phyloP scores from a whole-genome alignment of 1,284 basidiomycete genomes.

The Abortiporus biennis region DNA sequence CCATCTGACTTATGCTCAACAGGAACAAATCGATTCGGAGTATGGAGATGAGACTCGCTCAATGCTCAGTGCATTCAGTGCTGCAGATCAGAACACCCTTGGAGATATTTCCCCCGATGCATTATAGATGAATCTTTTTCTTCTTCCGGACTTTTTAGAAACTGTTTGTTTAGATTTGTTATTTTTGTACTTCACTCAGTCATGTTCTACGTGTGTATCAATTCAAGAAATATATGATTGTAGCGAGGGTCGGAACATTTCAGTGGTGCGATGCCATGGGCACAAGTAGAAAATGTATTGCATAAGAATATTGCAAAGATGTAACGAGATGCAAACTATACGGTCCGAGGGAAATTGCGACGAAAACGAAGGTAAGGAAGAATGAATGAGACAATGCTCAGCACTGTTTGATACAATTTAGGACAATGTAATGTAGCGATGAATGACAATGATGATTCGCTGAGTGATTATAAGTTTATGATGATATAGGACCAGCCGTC shows the following conservation, averaged over 20 bases:
- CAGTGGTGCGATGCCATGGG: not conserved
- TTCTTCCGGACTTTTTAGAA: not conserved
- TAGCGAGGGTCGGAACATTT: not conserved
- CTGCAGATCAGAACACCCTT: constrained; percentile 53
- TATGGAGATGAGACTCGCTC: constrained; percentile 63
- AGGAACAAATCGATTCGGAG: constrained; percentile 74
- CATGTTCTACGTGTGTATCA: no score
- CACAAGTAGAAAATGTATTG: not conserved
- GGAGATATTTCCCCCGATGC: constrained; percentile 79
- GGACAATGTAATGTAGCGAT: not conserved
- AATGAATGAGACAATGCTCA: not conserved
- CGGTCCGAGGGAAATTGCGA: no score
- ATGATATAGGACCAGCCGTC: not conserved
- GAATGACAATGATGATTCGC: not conserved
- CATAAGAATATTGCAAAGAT: no score
- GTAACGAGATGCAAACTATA: no score
- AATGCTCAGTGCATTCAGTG: constrained; percentile 54
- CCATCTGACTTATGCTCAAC: constrained; percentile 1
- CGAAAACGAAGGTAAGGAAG: no score
- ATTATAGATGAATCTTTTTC: constrained; percentile 33
- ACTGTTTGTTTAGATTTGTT: no score
- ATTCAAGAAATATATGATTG: not conserved
- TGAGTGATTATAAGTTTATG: not conserved
- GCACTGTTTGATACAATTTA: not conserved
- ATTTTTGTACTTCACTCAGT: no score